Evolutionary conservation across 1,284 basidiomycete species (phyloP).

Genomic region (Sanghuangporus sanghuang): DNA sequence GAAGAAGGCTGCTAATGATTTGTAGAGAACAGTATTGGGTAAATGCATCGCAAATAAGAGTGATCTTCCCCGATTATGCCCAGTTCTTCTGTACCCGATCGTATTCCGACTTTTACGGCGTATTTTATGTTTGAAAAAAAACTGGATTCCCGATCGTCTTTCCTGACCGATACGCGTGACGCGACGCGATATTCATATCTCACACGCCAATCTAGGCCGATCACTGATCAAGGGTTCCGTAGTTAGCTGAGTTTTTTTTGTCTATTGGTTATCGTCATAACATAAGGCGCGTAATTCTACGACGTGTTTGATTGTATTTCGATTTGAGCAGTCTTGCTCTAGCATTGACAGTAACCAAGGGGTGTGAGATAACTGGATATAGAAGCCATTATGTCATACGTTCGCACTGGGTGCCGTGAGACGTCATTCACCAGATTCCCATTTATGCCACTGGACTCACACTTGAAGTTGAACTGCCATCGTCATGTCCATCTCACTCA

Average conservation of each 20-base stretch:
- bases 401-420: neutral
- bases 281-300: neutral
- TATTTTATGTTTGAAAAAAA: too few species aligned
- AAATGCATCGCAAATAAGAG: too few species aligned
- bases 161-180: neutral
- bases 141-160: too few species aligned
- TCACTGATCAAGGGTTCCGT: too few species aligned
- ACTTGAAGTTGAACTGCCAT: neutral
- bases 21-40: too few species aligned
- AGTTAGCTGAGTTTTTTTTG: too few species aligned
- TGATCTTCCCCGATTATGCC: too few species aligned
- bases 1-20: neutral
- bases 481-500: conserved; percentile 11
- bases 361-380: neutral
- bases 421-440: neutral
- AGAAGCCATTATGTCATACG: neutral
- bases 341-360: neutral
- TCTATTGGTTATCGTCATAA: too few species aligned
- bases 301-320: neutral
- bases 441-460: neutral
- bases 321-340: too few species aligned
- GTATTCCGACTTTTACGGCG: too few species aligned
- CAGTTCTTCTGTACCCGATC: too few species aligned
- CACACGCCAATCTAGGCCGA: too few species aligned
- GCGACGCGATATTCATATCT: neutral